Evolutionary conservation across 768 basidiomycete genomes (phyloP).

Genomic region (Trametes maxima): DNA sequence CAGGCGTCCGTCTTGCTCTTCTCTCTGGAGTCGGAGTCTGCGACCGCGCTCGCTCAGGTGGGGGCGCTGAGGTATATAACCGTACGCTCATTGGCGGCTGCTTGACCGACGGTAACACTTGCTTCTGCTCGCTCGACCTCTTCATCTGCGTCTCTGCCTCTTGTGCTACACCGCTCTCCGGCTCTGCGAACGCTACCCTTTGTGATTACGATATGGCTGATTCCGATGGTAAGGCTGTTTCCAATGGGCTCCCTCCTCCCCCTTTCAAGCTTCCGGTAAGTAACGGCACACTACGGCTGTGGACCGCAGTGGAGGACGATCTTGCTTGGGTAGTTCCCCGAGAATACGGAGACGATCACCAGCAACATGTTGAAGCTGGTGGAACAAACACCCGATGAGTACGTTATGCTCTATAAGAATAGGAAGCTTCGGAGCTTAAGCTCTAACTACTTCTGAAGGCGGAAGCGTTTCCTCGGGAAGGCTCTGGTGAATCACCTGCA

Average conservation of each 20-base stretch:
- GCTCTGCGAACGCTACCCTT: background rate
- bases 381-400: constrained; percentile 44
- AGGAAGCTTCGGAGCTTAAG: background rate
- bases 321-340: constrained; percentile 44
- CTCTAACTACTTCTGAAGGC: constrained; percentile 31
- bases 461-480: constrained; percentile 50
- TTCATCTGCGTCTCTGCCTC: background rate
- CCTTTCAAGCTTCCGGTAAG: constrained; percentile 45
- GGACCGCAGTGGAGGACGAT: background rate
- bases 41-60: background rate
- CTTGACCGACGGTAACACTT: background rate
- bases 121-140: background rate
- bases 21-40: background rate
- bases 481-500: constrained; percentile 70
- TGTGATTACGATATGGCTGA: constrained; percentile 3
- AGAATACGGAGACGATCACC: constrained; percentile 52
- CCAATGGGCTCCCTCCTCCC: constrained; percentile 46
- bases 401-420: constrained; percentile 20
- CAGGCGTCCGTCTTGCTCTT: constrained; percentile 4
- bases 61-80: constrained; percentile 9
- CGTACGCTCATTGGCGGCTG: background rate
- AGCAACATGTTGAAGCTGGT: constrained; percentile 46
- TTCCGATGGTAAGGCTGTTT: constrained; percentile 33
- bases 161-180: background rate
- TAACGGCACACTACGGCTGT: background rate